Evolutionary conservation across 2,329 filamentous ascomycete species (phyloP), one percentile per base, ranked within the genome.

Genomic region (Scedosporium aurantiacum): DNA sequence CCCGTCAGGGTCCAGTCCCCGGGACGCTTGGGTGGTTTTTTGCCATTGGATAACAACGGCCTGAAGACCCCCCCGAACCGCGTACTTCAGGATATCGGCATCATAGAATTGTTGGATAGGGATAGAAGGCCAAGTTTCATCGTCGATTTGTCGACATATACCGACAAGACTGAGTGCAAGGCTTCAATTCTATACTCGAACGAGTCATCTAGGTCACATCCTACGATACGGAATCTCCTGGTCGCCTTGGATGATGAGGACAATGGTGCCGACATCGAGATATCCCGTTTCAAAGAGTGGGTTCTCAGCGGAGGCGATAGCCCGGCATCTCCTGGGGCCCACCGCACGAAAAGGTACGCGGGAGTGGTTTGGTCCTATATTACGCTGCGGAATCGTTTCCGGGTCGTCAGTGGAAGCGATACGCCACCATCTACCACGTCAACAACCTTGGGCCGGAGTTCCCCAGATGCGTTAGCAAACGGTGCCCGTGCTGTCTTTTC

Each of bases 101-200:
- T 90, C 8, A 73, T 87, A 21, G 90, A 93, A 70, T 75, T 93
- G 45, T 72, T 94, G 47, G 89, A 93, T 68, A 82, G 88, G 65
- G 90, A 94, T 69, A 83, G 87, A 58, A 78, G 90, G 56, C 90
- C 89, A 2, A 89, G 87, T 0, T 90, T 93, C 67, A 80, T 93
- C 50, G 77, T 93, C 40, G 89, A 93, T 67, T 73, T 89, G 58
- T 76, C 77, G 6, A 83, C 87, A 67, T 71, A 77, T 1, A 71
- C 74, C n/a, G 86, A 85, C 66, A 78, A 77, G 56, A 75, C 73
- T 23, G 75, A 79, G 1, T 79, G 79, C 0, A 76, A 77, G 1
- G 71, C 92, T 43, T 78, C 82, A 32, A 78, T 90, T 6, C 66
- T 90, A 0, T 92, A 88, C 69, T 81, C 82, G 32, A 94, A 93